Conservation (phyloP, 2,329 filamentous ascomycete species). For the Fusarium floridanum region DNA sequence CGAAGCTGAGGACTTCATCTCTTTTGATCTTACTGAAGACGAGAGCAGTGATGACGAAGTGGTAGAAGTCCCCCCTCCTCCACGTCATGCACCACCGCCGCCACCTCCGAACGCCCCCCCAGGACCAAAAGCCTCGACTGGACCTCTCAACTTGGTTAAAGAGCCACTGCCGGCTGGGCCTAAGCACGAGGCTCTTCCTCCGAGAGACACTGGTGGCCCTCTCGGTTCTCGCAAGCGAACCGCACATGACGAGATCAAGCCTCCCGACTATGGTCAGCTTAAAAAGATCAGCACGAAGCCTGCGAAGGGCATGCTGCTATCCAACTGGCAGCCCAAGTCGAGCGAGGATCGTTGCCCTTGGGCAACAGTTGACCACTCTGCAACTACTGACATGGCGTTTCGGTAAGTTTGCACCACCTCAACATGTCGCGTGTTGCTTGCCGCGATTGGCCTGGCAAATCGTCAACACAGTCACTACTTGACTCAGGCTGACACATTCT, state of each 20-base stretch:
- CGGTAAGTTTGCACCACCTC: constrained; percentile 61
- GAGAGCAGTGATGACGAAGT: constrained; percentile 52
- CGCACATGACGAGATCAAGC: constrained; percentile 75
- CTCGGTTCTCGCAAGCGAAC: constrained; percentile 81
- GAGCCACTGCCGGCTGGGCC: constrained; percentile 27
- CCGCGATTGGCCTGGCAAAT: neutral
- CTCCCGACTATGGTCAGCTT: constrained; percentile 64
- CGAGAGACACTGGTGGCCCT: constrained; percentile 54
- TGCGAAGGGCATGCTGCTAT: constrained; percentile 62
- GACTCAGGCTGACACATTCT: neutral
- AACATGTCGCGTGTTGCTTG: neutral
- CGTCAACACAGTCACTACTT: too few species aligned
- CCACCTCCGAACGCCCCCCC: constrained; percentile 42
- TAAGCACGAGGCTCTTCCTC: constrained; percentile 24
- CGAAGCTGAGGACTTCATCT: constrained; percentile 87
- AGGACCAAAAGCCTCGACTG: constrained; percentile 41
- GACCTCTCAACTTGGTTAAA: neutral
- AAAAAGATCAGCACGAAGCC: constrained; percentile 66
- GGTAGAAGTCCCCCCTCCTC: constrained; percentile 34
- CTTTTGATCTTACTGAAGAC: constrained; percentile 77
- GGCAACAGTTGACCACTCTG: constrained; percentile 68
- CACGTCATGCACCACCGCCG: constrained; percentile 20
- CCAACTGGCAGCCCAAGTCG: constrained; percentile 63
- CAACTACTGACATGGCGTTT: constrained; percentile 64
- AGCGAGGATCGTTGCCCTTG: constrained; percentile 71